Conservation (phyloP, 202 grass and related monocot species). For the Brachypodium distachyon region DNA sequence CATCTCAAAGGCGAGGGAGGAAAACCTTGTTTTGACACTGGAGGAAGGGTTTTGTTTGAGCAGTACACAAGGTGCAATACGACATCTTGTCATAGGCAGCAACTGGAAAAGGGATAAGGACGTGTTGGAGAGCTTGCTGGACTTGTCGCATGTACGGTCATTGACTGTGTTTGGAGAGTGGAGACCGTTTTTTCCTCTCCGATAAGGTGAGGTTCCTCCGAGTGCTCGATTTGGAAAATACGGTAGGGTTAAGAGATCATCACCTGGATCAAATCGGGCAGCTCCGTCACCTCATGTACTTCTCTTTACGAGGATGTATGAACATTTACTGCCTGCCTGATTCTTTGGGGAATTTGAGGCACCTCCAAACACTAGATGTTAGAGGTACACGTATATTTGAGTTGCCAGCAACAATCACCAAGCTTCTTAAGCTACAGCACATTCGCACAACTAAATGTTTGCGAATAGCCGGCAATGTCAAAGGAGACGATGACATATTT, state of each 20-base stretch:
- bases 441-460: neutral
- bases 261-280: neutral
- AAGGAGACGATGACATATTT: neutral
- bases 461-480: neutral
- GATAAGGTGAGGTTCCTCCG: conserved; percentile 15
- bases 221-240: conserved; percentile 28
- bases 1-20: neutral
- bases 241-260: neutral
- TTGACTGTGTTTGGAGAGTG: neutral
- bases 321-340: neutral
- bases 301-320: neutral
- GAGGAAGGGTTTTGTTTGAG: neutral
- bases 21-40: neutral
- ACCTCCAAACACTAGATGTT: neutral
- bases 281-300: neutral
- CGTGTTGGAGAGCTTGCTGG: neutral
- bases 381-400: neutral
- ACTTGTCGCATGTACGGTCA: neutral
- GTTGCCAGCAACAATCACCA: neutral
- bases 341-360: neutral
- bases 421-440: conserved; percentile 20
- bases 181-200: neutral
- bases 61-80: neutral
- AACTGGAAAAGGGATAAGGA: neutral
- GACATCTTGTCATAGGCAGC: neutral